phyloP scores from a whole-genome alignment of 2,329 filamentous ascomycete genomes.

The Sporothrix brasiliensis region DNA sequence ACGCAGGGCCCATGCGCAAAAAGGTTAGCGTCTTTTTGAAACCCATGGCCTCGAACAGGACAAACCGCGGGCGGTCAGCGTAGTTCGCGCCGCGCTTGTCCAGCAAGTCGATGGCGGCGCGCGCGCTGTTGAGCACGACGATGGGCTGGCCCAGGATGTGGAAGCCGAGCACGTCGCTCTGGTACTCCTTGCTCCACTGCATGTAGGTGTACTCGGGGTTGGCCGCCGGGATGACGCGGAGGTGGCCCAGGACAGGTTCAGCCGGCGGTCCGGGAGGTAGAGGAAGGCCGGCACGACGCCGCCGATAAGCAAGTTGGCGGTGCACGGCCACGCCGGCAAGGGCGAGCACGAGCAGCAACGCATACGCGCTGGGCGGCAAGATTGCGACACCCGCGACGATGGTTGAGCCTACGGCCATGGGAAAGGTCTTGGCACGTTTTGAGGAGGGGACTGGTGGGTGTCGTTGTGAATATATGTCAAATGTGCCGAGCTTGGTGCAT shows the following conservation, averaged over 20 bases:
- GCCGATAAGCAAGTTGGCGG: neutral
- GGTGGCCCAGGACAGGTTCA: slow-evolving; percentile 37
- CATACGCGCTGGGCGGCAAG: neutral
- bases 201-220: slow-evolving; percentile 34
- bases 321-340: neutral
- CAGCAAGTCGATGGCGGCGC: slow-evolving; percentile 50
- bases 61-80: slow-evolving; percentile 51
- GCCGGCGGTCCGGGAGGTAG: slow-evolving; percentile 36
- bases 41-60: slow-evolving; percentile 47
- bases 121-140: slow-evolving; percentile 47
- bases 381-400: neutral
- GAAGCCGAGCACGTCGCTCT: slow-evolving; percentile 41
- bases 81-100: slow-evolving; percentile 52
- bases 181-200: slow-evolving; percentile 37
- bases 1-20: slow-evolving; percentile 46
- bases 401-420: slow-evolving; percentile 11
- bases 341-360: neutral
- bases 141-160: slow-evolving; percentile 45
- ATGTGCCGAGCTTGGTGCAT: neutral
- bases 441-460: no score
- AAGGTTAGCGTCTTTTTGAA: slow-evolving; percentile 51
- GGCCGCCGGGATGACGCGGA: slow-evolving; percentile 36
- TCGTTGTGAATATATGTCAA: neutral
- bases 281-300: slow-evolving; percentile 25
- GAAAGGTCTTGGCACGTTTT: neutral